Evolutionary conservation across 208 protist genomes (phyloP).

Genomic region (Sergeia podlipaevii): DNA sequence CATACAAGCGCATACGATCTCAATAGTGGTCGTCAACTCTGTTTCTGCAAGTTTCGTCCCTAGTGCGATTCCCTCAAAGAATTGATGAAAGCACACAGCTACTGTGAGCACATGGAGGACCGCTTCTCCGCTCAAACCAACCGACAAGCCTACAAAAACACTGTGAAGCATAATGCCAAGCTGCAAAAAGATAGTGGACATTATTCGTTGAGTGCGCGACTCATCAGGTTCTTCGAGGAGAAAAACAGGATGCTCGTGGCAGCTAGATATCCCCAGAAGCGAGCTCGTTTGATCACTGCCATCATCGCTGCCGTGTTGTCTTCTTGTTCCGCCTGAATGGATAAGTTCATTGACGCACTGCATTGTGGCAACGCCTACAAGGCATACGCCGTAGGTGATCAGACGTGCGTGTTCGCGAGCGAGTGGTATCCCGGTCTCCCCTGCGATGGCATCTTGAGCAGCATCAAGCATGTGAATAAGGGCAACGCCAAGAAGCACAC

Average conservation of each 20-base stretch:
- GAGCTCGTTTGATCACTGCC: too few species aligned
- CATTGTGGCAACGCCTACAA: conserved; percentile 24
- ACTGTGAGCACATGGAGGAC: conserved; percentile 37
- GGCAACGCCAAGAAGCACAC: conserved; percentile 52
- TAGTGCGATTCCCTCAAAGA: conserved; percentile 65
- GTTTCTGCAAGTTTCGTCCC: conserved; percentile 50
- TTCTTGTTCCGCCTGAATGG: too few species aligned
- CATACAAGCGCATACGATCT: conserved; percentile 29
- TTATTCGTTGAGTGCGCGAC: too few species aligned
- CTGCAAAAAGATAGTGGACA: conserved; percentile 47
- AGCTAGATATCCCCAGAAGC: too few species aligned
- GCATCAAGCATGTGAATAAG: conserved; percentile 51
- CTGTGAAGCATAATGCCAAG: conserved; percentile 64
- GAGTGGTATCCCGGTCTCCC: conserved; percentile 10
- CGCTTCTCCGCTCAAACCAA: conserved; percentile 37
- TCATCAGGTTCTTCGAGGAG: too few species aligned
- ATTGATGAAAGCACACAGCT: conserved; percentile 65
- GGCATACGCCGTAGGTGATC: conserved; percentile 30
- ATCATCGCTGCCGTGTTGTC: too few species aligned
- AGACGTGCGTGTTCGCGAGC: conserved; percentile 10
- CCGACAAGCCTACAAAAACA: conserved; percentile 55
- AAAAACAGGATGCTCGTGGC: too few species aligned
- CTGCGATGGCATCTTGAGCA: conserved; percentile 21
- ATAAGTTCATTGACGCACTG: conserved; percentile 35
- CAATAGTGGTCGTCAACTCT: conserved; percentile 18